phyloP scores from a whole-genome alignment of 2,329 filamentous ascomycete genomes.

The Rutstroemia sydowiana region DNA sequence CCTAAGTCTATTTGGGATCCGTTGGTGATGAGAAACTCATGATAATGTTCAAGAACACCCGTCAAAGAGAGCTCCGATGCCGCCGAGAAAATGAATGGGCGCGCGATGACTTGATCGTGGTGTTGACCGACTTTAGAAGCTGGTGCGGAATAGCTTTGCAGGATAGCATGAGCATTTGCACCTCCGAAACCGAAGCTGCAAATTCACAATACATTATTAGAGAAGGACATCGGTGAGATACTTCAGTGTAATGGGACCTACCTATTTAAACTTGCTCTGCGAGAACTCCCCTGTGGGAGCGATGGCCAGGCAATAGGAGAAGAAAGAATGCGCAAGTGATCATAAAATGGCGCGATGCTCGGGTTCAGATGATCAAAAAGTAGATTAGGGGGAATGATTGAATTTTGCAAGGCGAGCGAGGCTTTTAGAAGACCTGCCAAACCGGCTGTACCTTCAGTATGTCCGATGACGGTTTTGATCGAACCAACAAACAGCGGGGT shows the following conservation, averaged over 20 bases:
- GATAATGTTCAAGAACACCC: constrained; percentile 4
- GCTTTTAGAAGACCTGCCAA: constrained; percentile 26
- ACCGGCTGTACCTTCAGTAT: constrained; percentile 24
- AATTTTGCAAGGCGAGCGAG: constrained; percentile 22
- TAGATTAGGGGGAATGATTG: constrained; percentile 26
- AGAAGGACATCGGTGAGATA: background rate
- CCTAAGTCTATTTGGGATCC: background rate
- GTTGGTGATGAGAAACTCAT: constrained; percentile 1
- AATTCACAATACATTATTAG: background rate
- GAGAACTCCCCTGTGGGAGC: constrained; percentile 6
- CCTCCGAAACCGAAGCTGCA: constrained; percentile 18
- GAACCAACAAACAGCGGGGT: constrained; percentile 16
- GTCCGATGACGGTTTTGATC: constrained; percentile 25
- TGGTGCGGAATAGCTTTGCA: constrained; percentile 15
- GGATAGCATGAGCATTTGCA: constrained; percentile 31
- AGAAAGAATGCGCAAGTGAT: background rate
- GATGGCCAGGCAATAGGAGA: background rate
- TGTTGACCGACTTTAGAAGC: background rate
- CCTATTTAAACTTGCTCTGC: constrained; percentile 3
- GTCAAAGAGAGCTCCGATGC: constrained; percentile 4
- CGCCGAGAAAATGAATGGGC: constrained; percentile 13
- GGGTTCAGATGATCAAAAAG: constrained; percentile 29
- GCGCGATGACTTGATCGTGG: background rate
- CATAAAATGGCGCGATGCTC: background rate
- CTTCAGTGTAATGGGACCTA: background rate